Evolutionary conservation across 805 yeast genomes (phyloP), one percentile per base, ranked within the genome.

Genomic region (Wickerhamiella cacticola): DNA sequence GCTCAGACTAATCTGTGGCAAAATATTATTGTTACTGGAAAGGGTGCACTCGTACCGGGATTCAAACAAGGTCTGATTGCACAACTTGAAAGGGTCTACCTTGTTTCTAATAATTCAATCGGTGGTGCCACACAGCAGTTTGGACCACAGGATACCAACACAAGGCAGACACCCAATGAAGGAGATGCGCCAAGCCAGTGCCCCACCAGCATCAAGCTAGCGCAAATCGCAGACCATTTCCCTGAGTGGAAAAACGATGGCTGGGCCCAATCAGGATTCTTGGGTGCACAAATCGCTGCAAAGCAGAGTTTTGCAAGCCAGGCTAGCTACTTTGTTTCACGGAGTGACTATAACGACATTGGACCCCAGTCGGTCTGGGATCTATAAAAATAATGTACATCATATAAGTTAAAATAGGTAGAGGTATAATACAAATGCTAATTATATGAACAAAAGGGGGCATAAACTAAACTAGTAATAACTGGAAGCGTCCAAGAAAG

Each of bases 281-380:
- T 88, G 52, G 97, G 97, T 1, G 94, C 83, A 2, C 84, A 86
- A 63, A 82, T 88, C 43, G 80, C 85, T 39, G 77, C 95, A 16
- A 86, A 84, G 63, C 95, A 86, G 67, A 75, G 84, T 12, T 88
- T 82, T 59, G 76, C 79, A 7, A 64, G 73, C 13, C 68, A 72
- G 49, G 80, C 78, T 49, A 87, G 82, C 38, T 60, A 61, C 31
- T 87, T 76, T 62, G 70, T 86, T 22, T 77, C 79, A 42, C 73
- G 76, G 53, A 83, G 78, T 31, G 78, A 75, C 45, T 88, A 86
- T 62, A 77, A 76, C 53, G 87, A 80, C 54, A 72, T 69, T 42
- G 96, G 96, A 0, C 96, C 96, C 15, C 69, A 75, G 52, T 78
- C 83, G 26, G 73, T 87, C 41, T 87, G 96, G 95, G 84, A 79